phyloP scores from a whole-genome alignment of 345 rosid genomes.

The Hypericum androsaemum region DNA sequence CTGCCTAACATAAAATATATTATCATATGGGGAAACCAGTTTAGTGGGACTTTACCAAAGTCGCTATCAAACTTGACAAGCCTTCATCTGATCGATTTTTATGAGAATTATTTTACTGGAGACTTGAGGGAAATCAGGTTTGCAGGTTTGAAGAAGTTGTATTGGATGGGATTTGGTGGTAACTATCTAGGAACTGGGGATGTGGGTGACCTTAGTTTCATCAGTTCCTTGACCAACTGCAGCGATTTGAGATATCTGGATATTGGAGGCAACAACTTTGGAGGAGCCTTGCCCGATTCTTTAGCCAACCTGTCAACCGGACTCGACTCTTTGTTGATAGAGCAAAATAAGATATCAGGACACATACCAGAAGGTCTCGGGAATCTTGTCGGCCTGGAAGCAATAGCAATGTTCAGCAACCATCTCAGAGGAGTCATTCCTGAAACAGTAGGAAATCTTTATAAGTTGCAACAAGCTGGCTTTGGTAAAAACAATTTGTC shows the following conservation, averaged over 20 bases:
- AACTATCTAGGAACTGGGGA: background rate
- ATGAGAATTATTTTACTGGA: too few relatives aligned
- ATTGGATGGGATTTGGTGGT: too few relatives aligned
- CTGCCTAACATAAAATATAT: too few relatives aligned
- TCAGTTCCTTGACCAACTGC: slow-evolving; percentile 14
- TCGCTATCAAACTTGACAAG: too few relatives aligned
- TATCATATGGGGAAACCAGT: too few relatives aligned
- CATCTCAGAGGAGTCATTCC: slow-evolving; percentile 10
- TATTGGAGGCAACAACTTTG: background rate
- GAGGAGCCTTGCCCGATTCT: slow-evolving; percentile 9
- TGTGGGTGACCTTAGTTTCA: slow-evolving; percentile 12
- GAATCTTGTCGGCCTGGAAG: slow-evolving; percentile 8
- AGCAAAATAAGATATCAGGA: background rate
- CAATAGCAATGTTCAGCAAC: background rate
- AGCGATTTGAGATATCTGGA: background rate
- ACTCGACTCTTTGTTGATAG: background rate
- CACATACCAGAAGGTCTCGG: slow-evolving; percentile 13
- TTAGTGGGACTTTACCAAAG: too few relatives aligned
- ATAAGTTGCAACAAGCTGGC: background rate
- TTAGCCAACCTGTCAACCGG: slow-evolving; percentile 9
- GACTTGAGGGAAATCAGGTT: too few relatives aligned
- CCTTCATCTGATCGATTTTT: too few relatives aligned
- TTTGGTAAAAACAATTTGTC: slow-evolving; percentile 2
- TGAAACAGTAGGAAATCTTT: slow-evolving; percentile 2
- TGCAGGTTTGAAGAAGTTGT: too few relatives aligned